Base-by-base conservation (phyloP, 176 grass and related monocot species). In the Zea mays region DNA sequence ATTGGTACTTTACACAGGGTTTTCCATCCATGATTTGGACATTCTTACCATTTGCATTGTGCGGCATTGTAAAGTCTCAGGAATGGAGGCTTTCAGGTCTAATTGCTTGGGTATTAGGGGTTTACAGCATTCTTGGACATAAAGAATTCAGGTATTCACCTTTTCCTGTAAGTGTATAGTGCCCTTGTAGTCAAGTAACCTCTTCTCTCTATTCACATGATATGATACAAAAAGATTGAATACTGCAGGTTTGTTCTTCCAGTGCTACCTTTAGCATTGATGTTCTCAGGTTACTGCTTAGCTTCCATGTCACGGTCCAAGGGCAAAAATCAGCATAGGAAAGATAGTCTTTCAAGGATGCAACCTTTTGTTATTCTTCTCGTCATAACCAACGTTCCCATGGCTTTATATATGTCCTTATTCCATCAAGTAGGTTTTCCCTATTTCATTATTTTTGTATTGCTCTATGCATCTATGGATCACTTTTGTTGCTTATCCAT, bases 1-100 rank as follows among this genome's bases (percentile, higher is more conserved):
- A 94, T 37, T 97, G 95, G 95, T 94, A 97, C 56, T 88, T 94
- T 36, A 97, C 91, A 34, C 95, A 97, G 54, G 95, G 95, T 62
- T 97, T 94, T 88, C 89, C 95, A 70, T 84, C 89, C 35, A 97
- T 94, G 91, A 67, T 97, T 85, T 92, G 85, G 85, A 94, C 89
- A 52, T 88, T 97, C 69, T 84, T 94, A 74, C 95, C 95, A 4
- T 88, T 94, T 81, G 65, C 89, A 63, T 20, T 92, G 9, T 77
- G 35, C 41, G 89, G 89, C 20, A 91, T 97, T 11, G 50, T 92
- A 54, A 86, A 85, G 62, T 94, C 91, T 82, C 82, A 46, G 58
- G 87, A 94, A 73, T 90, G 89, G 94, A 94, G 69, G 56, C 61
- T 97, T 84, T 84, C 87, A 50, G 89, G 91, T 82, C 69, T 94